These are phyloP conservation scores for Scytalidium lignicola DNA, from an alignment of 2,329 filamentous ascomycete genomes.

Conservation along the genomic window DNA sequence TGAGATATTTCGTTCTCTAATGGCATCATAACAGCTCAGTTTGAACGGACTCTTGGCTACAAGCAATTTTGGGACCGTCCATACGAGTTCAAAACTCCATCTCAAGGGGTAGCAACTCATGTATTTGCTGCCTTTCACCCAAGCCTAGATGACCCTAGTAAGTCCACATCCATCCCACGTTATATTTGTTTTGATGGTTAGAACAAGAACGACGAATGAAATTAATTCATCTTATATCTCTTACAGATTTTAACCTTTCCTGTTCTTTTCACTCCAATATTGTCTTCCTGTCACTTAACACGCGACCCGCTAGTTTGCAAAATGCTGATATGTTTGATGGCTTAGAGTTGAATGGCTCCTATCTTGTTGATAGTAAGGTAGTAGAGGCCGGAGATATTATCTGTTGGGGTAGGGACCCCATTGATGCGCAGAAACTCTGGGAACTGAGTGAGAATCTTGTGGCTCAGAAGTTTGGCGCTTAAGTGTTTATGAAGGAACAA, in stretches of 20 bases:
- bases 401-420: background rate
- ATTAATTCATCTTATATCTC: too few relatives aligned
- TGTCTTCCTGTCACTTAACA: too few relatives aligned
- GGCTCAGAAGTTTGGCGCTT: slow-evolving; percentile 39
- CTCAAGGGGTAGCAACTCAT: slow-evolving; percentile 3
- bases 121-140: slow-evolving; percentile 5
- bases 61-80: background rate
- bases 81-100: background rate
- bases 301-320: too few relatives aligned
- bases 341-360: background rate
- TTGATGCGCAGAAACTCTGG: slow-evolving; percentile 38
- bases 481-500: too few relatives aligned
- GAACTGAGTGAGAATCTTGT: slow-evolving; percentile 39
- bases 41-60: slow-evolving; percentile 1
- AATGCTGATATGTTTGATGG: too few relatives aligned
- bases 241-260: too few relatives aligned
- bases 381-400: background rate
- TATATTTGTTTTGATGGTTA: background rate
- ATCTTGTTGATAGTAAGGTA: background rate
- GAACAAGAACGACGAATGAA: background rate
- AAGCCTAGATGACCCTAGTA: background rate
- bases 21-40: background rate
- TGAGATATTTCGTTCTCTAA: background rate
- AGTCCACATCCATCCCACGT: background rate
- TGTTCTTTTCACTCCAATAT: too few relatives aligned